Percentiles rank a stretch among this genome's conserved stretches.
Conservation (phyloP, 164 flowering plant genomes). For the Sedum album region DNA sequence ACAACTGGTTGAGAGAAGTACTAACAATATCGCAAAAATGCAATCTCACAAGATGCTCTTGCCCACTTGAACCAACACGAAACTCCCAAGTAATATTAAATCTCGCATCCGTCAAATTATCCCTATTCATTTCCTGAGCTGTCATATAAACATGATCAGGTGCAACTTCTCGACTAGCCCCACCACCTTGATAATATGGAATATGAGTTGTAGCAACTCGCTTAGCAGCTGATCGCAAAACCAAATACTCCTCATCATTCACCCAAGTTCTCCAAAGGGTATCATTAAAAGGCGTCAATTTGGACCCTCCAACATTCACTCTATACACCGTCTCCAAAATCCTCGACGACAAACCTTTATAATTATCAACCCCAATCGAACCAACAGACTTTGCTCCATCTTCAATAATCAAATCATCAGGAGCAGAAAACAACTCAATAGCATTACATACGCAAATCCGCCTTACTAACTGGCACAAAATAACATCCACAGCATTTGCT, state of each 20-base stretch:
- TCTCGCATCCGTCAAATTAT: constrained; percentile 5
- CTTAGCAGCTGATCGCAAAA: background rate
- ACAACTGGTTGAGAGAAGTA: constrained; percentile 3
- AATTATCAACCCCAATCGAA: background rate
- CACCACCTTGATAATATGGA: constrained; percentile 5
- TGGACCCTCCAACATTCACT: constrained; percentile 15
- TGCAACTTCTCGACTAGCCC: constrained; percentile 16
- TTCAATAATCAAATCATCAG: background rate
- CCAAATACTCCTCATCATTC: constrained; percentile 12
- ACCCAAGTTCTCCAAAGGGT: constrained; percentile 16
- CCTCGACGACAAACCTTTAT: background rate
- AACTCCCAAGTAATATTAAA: constrained; percentile 8
- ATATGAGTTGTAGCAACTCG: background rate
- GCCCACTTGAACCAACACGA: background rate
- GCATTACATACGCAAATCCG: constrained; percentile 16
- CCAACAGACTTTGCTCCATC: background rate
- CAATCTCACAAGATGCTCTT: constrained; percentile 7
- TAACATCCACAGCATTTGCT: background rate
- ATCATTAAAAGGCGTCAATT: constrained; percentile 8
- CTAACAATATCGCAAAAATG: constrained; percentile 9
- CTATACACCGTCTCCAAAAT: constrained; percentile 11
- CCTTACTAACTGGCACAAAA: constrained; percentile 1
- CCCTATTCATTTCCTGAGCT: constrained; percentile 17
- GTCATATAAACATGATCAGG: constrained; percentile 23
- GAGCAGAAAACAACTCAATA: constrained; percentile 12